A percentile compares a stretch with the other conserved stretches of the same genome.
Conservation (phyloP, 352 stramenopile species). For the Phytopythium vexans region DNA sequence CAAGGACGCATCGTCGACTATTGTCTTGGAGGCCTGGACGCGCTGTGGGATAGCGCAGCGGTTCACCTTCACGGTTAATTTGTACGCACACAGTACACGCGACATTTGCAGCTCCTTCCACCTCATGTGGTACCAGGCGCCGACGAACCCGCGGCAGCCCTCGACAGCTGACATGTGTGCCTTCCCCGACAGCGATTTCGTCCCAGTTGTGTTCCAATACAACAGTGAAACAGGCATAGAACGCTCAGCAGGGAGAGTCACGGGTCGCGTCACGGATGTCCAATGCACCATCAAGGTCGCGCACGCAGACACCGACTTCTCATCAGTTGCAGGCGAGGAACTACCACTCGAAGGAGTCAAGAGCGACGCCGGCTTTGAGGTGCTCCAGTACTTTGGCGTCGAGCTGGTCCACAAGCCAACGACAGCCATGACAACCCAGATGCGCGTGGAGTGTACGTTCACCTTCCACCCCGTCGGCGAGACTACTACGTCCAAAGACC, state of each 20-base stretch:
- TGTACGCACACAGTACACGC: conserved; percentile 21
- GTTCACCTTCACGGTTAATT: neutral
- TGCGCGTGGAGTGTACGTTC: neutral
- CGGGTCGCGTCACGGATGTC: conserved; percentile 20
- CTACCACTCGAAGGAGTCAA: too few relatives aligned
- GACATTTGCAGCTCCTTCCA: conserved; percentile 10
- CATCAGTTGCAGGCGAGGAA: neutral
- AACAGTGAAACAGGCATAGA: conserved; percentile 5
- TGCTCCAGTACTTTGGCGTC: conserved; percentile 3
- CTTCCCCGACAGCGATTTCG: conserved; percentile 19
- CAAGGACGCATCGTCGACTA: too few relatives aligned
- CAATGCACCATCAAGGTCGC: conserved; percentile 18
- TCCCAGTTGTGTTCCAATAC: conserved; percentile 14
- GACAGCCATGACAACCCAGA: neutral
- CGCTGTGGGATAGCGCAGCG: conserved; percentile 5
- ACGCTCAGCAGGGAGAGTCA: conserved; percentile 9
- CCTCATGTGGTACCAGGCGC: conserved; percentile 13
- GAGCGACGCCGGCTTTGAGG: neutral
- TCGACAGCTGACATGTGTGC: conserved; percentile 9
- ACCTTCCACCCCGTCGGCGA: neutral
- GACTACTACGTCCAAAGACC: too few relatives aligned
- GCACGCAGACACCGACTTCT: neutral
- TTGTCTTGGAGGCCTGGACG: conserved; percentile 14
- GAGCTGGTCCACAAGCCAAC: conserved; percentile 1
- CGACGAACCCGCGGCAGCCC: conserved; percentile 4